Evolutionary conservation across 2,329 filamentous ascomycete species (phyloP).

Genomic region (Cercospora janseana): DNA sequence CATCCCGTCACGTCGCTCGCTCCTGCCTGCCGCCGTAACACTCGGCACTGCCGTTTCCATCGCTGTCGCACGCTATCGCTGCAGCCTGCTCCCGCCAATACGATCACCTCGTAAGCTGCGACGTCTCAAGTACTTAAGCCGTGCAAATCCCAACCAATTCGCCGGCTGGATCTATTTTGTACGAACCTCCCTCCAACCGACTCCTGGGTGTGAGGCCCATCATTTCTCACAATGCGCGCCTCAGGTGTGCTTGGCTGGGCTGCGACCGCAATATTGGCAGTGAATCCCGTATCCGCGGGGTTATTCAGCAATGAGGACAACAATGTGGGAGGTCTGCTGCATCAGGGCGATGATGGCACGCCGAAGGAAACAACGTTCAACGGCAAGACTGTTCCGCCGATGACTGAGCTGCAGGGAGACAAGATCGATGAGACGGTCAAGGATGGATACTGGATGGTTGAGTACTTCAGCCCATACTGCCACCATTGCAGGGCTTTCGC

Average conservation of each 20-base stretch:
- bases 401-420: constrained; percentile 59
- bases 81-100: background rate
- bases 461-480: constrained; percentile 54
- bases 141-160: constrained; percentile 9
- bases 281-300: constrained; percentile 19
- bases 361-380: constrained; percentile 59
- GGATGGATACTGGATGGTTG: constrained; percentile 65
- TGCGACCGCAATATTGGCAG: constrained; percentile 31
- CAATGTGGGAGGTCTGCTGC: constrained; percentile 4
- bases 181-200: background rate
- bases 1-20: constrained; percentile 1
- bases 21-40: background rate
- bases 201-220: constrained; percentile 9
- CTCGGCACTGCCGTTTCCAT: background rate
- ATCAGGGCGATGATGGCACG: constrained; percentile 22
- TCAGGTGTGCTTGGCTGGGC: constrained; percentile 33
- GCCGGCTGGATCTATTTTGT: background rate
- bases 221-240: constrained; percentile 32
- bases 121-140: background rate
- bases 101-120: background rate
- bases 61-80: no score
- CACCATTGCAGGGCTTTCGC: constrained; percentile 76
- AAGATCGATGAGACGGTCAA: constrained; percentile 59
- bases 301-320: constrained; percentile 9
- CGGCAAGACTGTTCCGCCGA: constrained; percentile 62